Base-by-base conservation (phyloP, 164 flowering plant species). In the Liquidambar formosana region DNA sequence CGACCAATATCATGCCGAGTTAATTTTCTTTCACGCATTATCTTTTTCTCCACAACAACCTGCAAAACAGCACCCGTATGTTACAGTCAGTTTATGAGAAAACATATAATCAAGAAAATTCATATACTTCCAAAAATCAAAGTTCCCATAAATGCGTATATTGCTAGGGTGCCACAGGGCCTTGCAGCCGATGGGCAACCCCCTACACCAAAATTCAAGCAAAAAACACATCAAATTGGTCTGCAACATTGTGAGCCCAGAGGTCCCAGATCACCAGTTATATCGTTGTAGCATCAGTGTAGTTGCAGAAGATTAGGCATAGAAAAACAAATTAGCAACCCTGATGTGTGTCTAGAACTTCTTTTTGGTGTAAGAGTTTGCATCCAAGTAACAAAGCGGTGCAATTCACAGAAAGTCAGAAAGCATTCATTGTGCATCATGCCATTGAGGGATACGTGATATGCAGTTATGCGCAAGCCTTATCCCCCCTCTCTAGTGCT, bases 31-130 rank as follows among this genome's bases (percentile, higher is more conserved):
- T 96, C 99, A 49, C 97, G 89, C 98, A 88, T 93, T 28, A 96
- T 61, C 82, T 93, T 96, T 75, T 93, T 96, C 79, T 96, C 99
- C 66, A 93, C 99, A 67, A 96, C 98, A 6, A 96, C 99, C 99
- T 95, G 80, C 69, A 58, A 67, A 61, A 75, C 64, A 68, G 27
- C 66, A 19, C 26, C 51, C 0, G 12, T 43, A 33, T 33, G 45
- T 60, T 16, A 28, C 33, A 33, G 6, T 33, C 41, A 33, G 41
- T 6, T 33, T 33, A 33, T 33, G 41, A 2, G 41, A 33, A n/a
- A 33, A 33, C 41, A 33, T 33, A 33, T 6, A 6, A 33, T 33
- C 2, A 33, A 33, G 41, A 33, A 33, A 33, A 2, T 33, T 6
- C 2, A 33, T 6, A 33, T 33, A 2, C 41, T 2, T 33, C 41